phyloP scores from a whole-genome alignment of 495 filamentous ascomycete genomes.

The Pyrenula massariospora region DNA sequence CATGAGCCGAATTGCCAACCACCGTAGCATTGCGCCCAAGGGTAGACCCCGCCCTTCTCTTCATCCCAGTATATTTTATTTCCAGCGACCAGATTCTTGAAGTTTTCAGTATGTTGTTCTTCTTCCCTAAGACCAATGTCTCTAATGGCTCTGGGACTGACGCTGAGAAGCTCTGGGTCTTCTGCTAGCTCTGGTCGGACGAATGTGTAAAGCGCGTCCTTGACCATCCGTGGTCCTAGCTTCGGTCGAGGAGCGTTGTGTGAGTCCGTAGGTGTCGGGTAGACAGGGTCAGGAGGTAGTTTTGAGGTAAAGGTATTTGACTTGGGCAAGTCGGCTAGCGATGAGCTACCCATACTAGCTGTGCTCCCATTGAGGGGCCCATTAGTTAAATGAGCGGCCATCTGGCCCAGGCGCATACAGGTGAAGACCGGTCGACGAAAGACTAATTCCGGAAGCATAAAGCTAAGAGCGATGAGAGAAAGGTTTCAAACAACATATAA shows the following conservation, averaged over 20 bases:
- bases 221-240: constrained; percentile 74
- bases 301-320: constrained; percentile 73
- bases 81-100: constrained; percentile 63
- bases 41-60: constrained; percentile 64
- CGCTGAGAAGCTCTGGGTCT: constrained; percentile 65
- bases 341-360: constrained; percentile 14
- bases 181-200: constrained; percentile 65
- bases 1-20: constrained; percentile 68
- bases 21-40: constrained; percentile 97
- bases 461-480: neutral
- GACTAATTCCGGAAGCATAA: neutral
- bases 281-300: constrained; percentile 65
- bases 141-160: constrained; percentile 62
- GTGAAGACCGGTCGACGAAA: neutral
- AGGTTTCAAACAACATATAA: too few species aligned
- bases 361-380: constrained; percentile 8
- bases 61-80: constrained; percentile 57
- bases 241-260: constrained; percentile 65
- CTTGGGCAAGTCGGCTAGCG: constrained; percentile 68
- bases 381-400: constrained; percentile 42
- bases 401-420: constrained; percentile 7
- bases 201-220: constrained; percentile 78
- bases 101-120: constrained; percentile 61
- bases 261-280: constrained; percentile 68
- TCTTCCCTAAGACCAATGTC: constrained; percentile 61